Conservation (phyloP, 192 early-diverging fungal species). For the Chytriomyces sp. region DNA sequence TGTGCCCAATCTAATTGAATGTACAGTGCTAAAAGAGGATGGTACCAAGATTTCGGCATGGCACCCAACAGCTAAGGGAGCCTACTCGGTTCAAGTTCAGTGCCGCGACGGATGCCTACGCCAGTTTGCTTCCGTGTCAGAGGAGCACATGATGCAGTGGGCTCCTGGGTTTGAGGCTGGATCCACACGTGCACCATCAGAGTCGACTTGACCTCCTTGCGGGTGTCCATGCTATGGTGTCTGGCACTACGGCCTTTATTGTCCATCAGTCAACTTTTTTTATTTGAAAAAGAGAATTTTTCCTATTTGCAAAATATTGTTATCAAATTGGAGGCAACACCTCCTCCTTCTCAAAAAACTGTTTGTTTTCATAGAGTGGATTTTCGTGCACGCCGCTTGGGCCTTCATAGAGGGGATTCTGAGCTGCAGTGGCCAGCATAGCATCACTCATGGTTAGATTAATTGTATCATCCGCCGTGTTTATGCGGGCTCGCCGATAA, state of each 20-base stretch:
- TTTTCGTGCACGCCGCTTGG: not conserved
- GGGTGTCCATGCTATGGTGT: too few relatives aligned
- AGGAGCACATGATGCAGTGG: slow-evolving; percentile 13
- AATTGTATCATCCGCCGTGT: not conserved
- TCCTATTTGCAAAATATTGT: too few relatives aligned
- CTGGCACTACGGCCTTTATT: too few relatives aligned
- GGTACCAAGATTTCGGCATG: slow-evolving; percentile 9
- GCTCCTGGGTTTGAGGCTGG: slow-evolving; percentile 9
- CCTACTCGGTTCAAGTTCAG: not conserved
- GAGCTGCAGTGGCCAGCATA: not conserved
- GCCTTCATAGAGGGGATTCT: not conserved
- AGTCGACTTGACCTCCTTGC: too few relatives aligned
- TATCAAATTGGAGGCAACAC: too few relatives aligned
- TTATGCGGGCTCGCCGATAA: not conserved
- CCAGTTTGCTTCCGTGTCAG: not conserved
- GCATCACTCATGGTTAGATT: not conserved
- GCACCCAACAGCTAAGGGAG: slow-evolving; percentile 2
- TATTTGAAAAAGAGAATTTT: too few relatives aligned
- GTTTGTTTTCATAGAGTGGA: not conserved
- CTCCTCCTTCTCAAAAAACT: not conserved
- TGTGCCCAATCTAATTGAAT: not conserved
- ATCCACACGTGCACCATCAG: too few relatives aligned
- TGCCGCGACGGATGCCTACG: slow-evolving; percentile 12
- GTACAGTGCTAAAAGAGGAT: slow-evolving; percentile 9
- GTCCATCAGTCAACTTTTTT: too few relatives aligned